Evolutionary conservation across 2,329 filamentous ascomycete genomes (phyloP).

Genomic region (Aspergillus versicolor): DNA sequence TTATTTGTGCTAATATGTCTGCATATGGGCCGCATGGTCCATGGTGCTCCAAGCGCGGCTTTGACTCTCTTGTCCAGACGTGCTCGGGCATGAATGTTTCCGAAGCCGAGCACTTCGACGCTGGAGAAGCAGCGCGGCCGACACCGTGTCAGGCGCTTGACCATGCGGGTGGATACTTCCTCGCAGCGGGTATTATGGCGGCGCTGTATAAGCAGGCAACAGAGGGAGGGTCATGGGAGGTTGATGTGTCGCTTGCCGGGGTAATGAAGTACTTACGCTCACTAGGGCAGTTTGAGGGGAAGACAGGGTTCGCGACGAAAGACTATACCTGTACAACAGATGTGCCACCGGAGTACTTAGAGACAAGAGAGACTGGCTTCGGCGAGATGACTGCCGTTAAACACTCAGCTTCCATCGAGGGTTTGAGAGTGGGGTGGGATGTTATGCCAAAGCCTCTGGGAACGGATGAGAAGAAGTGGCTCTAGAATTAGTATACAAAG

Average conservation of each 20-base stretch:
- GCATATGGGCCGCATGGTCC: conserved; percentile 53
- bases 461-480: no score
- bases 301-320: no score
- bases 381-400: no score
- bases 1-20: conserved; percentile 54
- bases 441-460: no score
- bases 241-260: conserved; percentile 57
- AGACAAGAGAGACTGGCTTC: no score
- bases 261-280: conserved; percentile 50
- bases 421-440: no score
- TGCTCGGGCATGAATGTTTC: conserved; percentile 57
- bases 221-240: conserved; percentile 51
- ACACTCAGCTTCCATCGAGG: no score
- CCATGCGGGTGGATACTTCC: conserved; percentile 55
- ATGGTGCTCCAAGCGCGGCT: conserved; percentile 50
- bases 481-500: no score
- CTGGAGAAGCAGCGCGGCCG: conserved; percentile 41
- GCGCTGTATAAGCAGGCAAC: conserved; percentile 50
- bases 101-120: conserved; percentile 50
- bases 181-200: conserved; percentile 54
- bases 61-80: conserved; percentile 58
- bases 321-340: no score
- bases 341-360: no score
- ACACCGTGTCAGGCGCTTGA: conserved; percentile 59
- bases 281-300: no score